phyloP scores from a whole-genome alignment of 1,284 basidiomycete genomes.

The Cutaneotrichosporon mucoides region DNA sequence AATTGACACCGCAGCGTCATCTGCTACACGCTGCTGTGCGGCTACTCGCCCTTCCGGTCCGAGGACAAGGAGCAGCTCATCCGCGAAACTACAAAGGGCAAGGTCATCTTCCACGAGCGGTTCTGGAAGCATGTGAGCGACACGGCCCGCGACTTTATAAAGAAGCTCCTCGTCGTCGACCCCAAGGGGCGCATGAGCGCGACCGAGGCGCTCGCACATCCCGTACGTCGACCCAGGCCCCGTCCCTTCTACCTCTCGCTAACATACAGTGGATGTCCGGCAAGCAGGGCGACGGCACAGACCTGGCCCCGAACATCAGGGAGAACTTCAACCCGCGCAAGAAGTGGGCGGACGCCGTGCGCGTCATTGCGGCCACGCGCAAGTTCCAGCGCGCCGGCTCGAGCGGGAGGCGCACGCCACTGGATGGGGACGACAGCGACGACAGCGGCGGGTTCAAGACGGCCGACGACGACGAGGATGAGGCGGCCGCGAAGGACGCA shows the following conservation, averaged over 20 bases:
- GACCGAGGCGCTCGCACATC: constrained; percentile 63
- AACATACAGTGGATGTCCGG: constrained; percentile 34
- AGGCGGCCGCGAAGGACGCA: too few species aligned
- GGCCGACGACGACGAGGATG: background rate
- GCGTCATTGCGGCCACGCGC: constrained; percentile 17
- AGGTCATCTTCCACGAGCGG: constrained; percentile 83
- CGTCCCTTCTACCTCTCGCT: too few species aligned
- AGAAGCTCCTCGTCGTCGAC: constrained; percentile 66
- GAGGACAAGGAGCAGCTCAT: constrained; percentile 72
- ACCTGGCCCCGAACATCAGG: constrained; percentile 64
- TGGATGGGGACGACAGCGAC: background rate
- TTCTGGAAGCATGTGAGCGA: constrained; percentile 81
- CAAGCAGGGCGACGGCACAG: constrained; percentile 57
- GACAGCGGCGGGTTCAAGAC: constrained; percentile 3
- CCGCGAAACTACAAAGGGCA: constrained; percentile 74
- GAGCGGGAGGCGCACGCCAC: background rate
- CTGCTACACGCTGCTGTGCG: constrained; percentile 86
- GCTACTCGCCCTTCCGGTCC: constrained; percentile 87
- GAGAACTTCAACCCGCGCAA: constrained; percentile 55
- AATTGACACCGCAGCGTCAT: constrained; percentile 62
- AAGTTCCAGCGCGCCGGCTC: constrained; percentile 7
- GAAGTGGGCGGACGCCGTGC: constrained; percentile 35
- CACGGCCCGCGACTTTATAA: constrained; percentile 61
- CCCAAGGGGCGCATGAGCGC: constrained; percentile 70
- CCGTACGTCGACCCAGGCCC: too few species aligned